phyloP scores from a whole-genome alignment of 192 early-diverging fungal species.

The Chytriomyces sp. region DNA sequence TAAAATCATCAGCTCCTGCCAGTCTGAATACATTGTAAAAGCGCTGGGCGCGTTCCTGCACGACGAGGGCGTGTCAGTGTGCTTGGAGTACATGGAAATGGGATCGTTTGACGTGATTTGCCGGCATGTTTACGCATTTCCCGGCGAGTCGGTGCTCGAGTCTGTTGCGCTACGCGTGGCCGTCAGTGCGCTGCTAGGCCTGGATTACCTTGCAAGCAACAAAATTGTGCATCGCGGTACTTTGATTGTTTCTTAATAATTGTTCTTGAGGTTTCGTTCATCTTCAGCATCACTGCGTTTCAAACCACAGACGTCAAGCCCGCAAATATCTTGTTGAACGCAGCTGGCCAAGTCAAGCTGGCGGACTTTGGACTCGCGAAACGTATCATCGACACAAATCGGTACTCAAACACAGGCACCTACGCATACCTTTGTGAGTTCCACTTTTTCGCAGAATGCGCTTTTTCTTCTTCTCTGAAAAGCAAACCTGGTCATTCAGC shows the following conservation, averaged over 20 bases:
- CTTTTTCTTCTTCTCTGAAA: not conserved
- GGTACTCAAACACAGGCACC: conserved; percentile 93
- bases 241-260: not conserved
- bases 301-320: conserved; percentile 86
- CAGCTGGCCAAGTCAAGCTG: conserved; percentile 87
- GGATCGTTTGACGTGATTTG: conserved; percentile 91
- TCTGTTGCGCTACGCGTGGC: conserved; percentile 84
- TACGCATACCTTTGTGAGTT: conserved; percentile 82
- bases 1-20: conserved; percentile 82
- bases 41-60: conserved; percentile 90
- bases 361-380: conserved; percentile 96
- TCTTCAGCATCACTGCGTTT: not conserved
- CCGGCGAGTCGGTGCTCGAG: conserved; percentile 76
- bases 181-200: conserved; percentile 79
- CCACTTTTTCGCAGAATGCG: not conserved
- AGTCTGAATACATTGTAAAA: conserved; percentile 89
- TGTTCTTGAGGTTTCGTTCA: not conserved
- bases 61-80: conserved; percentile 83
- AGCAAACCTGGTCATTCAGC: not conserved
- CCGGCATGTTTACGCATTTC: conserved; percentile 57
- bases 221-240: conserved; percentile 88
- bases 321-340: conserved; percentile 91
- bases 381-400: conserved; percentile 80
- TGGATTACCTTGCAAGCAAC: conserved; percentile 86
- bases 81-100: conserved; percentile 94